Percentiles rank a stretch among this genome's conserved stretches.
Conservation (phyloP, 805 yeast genomes). For the Candida corydali region DNA sequence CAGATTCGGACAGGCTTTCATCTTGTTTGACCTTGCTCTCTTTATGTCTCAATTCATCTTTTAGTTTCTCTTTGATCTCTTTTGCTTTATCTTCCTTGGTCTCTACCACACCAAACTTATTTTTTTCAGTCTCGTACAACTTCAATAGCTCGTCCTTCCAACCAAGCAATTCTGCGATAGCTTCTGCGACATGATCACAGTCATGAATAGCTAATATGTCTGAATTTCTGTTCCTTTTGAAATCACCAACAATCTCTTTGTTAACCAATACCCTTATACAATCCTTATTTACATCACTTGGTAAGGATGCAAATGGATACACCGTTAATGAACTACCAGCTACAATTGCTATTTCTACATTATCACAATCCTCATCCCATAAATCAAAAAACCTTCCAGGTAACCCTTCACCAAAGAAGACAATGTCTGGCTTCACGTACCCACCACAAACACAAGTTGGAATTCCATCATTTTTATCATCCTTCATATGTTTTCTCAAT, state of each 20-base stretch:
- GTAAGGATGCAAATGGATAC: slow-evolving; percentile 84
- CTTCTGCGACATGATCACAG: slow-evolving; percentile 62
- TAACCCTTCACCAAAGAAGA: slow-evolving; percentile 87
- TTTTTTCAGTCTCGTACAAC: slow-evolving; percentile 23
- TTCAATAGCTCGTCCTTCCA: slow-evolving; percentile 57
- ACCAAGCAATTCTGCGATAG: slow-evolving; percentile 51
- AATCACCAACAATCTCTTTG: slow-evolving; percentile 74
- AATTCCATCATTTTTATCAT: slow-evolving; percentile 31
- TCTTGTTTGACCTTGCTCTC: neutral
- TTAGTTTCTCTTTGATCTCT: slow-evolving; percentile 12
- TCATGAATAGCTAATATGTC: slow-evolving; percentile 61
- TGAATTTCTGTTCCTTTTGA: slow-evolving; percentile 42
- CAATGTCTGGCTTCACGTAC: slow-evolving; percentile 87
- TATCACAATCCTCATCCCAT: slow-evolving; percentile 57
- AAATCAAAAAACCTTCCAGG: slow-evolving; percentile 65
- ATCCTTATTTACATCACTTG: slow-evolving; percentile 49
- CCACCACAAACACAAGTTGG: slow-evolving; percentile 72
- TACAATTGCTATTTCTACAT: slow-evolving; percentile 69
- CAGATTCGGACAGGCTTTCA: neutral
- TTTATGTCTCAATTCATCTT: slow-evolving; percentile 4
- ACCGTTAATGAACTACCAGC: slow-evolving; percentile 93
- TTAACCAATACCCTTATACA: slow-evolving; percentile 66
- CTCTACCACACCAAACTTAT: slow-evolving; percentile 9
- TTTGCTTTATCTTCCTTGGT: slow-evolving; percentile 11
- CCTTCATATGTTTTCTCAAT: slow-evolving; percentile 37